Conservation (phyloP, 1,284 basidiomycete species). For the Cryptococcus sp. region DNA sequence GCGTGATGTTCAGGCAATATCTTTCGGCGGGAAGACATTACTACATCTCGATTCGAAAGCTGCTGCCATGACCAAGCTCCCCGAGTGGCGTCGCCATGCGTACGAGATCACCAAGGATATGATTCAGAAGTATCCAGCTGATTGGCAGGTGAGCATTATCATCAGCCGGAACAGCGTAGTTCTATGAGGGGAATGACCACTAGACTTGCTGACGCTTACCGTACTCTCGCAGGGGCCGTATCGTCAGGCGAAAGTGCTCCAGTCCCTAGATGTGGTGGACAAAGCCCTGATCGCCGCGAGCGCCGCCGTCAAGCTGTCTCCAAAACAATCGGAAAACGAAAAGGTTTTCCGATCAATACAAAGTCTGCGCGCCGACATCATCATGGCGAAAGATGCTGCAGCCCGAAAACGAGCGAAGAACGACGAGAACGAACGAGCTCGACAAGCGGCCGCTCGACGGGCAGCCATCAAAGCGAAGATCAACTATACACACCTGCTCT, state of each 20-base stretch:
- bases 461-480: constrained; percentile 15
- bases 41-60: constrained; percentile 33
- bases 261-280: constrained; percentile 13
- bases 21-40: constrained; percentile 26
- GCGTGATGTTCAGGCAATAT: constrained; percentile 24
- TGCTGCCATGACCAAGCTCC: constrained; percentile 28
- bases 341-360: constrained; percentile 2
- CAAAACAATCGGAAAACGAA: constrained; percentile 6
- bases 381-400: constrained; percentile 11
- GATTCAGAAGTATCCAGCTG: constrained; percentile 28
- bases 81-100: constrained; percentile 24
- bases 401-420: constrained; percentile 5
- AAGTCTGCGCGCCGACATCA: constrained; percentile 10
- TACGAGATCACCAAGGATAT: constrained; percentile 26
- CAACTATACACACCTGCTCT: constrained; percentile 33
- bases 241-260: constrained; percentile 29
- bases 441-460: neutral
- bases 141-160: constrained; percentile 21
- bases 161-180: neutral
- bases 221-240: constrained; percentile 32
- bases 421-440: constrained; percentile 8
- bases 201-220: neutral
- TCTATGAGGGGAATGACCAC: neutral
- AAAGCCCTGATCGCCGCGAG: constrained; percentile 6
- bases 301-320: constrained; percentile 9